Evolutionary conservation across 2,329 filamentous ascomycete species (phyloP).

Genomic region (Paramyrothecium sp.): DNA sequence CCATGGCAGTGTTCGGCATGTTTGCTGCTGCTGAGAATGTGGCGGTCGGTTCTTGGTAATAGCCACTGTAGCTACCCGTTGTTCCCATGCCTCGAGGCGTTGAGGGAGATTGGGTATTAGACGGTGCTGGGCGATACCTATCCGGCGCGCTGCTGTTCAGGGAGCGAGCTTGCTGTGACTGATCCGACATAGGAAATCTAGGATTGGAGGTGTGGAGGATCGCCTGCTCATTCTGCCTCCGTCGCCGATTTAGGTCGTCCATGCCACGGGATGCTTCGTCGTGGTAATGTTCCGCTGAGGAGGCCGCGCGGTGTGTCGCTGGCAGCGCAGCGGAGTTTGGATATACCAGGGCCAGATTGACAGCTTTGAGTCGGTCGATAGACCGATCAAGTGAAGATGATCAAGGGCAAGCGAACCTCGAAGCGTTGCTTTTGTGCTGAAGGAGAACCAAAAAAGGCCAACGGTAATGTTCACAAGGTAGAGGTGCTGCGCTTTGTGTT

Average conservation of each 20-base stretch:
- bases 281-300: conserved; percentile 53
- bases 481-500: neutral
- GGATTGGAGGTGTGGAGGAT: conserved; percentile 59
- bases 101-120: conserved; percentile 45
- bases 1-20: conserved; percentile 53
- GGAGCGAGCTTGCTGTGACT: conserved; percentile 42
- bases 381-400: conserved; percentile 14
- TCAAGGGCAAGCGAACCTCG: neutral
- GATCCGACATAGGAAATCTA: conserved; percentile 51
- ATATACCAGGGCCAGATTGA: conserved; percentile 65
- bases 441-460: neutral
- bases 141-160: conserved; percentile 31
- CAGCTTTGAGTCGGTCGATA: conserved; percentile 26
- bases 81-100: conserved; percentile 51
- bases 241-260: conserved; percentile 73
- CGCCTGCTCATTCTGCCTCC: conserved; percentile 73
- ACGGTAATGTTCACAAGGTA: neutral
- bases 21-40: conserved; percentile 50
- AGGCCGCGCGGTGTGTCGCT: conserved; percentile 63
- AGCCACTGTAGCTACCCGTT: conserved; percentile 56
- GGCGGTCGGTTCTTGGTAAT: conserved; percentile 55
- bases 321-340: conserved; percentile 35
- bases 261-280: conserved; percentile 61
- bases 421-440: neutral
- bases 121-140: conserved; percentile 47